A percentile compares a stretch with the other conserved stretches of the same genome.
phyloP scores from a whole-genome alignment of 805 yeast genomes.

The Starmerella gropengiesseri region DNA sequence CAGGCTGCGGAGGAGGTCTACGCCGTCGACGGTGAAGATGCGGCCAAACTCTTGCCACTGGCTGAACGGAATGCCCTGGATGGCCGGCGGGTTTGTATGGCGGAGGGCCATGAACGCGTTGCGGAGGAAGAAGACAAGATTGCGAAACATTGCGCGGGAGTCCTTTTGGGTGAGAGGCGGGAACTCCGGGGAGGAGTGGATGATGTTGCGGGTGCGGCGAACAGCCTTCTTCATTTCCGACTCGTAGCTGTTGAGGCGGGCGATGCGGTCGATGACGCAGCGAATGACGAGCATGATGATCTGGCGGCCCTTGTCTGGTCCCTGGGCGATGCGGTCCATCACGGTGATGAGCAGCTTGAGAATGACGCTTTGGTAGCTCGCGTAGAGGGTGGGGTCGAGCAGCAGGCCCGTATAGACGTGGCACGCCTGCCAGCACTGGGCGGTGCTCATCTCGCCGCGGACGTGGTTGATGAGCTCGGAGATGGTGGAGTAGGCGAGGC shows the following conservation, averaged over 20 bases:
- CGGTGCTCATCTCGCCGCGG: constrained; percentile 66
- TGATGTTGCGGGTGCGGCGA: constrained; percentile 22
- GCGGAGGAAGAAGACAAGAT: constrained; percentile 78
- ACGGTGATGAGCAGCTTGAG: constrained; percentile 79
- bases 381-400: constrained; percentile 69
- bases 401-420: constrained; percentile 68
- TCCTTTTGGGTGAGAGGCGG: constrained; percentile 66
- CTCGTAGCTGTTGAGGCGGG: constrained; percentile 47
- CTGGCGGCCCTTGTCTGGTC: constrained; percentile 72
- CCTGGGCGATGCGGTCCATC: constrained; percentile 78
- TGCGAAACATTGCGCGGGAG: constrained; percentile 76
- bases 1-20: constrained; percentile 58
- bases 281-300: constrained; percentile 76
- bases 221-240: constrained; percentile 35
- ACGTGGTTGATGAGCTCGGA: constrained; percentile 94
- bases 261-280: constrained; percentile 75
- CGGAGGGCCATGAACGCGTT: constrained; percentile 83
- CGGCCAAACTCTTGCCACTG: constrained; percentile 82
- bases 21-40: constrained; percentile 73
- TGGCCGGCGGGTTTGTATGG: constrained; percentile 76
- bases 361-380: constrained; percentile 92
- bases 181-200: constrained; percentile 42
- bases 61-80: constrained; percentile 34
- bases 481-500: constrained; percentile 86
- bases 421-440: constrained; percentile 81